phyloP scores from a whole-genome alignment of 2,329 filamentous ascomycete species.

The Ascochyta pisi region DNA sequence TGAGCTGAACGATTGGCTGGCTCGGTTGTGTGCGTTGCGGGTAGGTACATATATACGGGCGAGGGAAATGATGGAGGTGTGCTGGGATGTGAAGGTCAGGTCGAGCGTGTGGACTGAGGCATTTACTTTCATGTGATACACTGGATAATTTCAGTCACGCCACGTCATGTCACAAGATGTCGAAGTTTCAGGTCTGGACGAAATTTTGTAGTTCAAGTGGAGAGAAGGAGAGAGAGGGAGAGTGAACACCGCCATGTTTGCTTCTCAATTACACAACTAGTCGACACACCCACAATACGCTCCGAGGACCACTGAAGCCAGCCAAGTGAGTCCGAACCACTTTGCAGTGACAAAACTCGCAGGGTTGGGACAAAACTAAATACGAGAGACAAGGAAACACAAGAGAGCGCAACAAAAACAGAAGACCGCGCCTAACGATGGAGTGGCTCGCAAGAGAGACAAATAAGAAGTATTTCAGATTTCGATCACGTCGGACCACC shows the following conservation, averaged over 20 bases:
- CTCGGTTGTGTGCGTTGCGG: too few species aligned
- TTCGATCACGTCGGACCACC: conserved; percentile 26
- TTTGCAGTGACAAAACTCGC: conserved; percentile 20
- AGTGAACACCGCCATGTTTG: conserved; percentile 8
- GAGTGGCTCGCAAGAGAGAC: conserved; percentile 20
- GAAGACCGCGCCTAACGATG: conserved; percentile 32
- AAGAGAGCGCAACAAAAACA: conserved; percentile 25
- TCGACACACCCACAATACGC: conserved; percentile 23
- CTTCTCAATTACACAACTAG: conserved; percentile 42
- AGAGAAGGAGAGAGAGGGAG: not conserved
- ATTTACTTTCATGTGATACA: too few species aligned
- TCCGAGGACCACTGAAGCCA: conserved; percentile 37
- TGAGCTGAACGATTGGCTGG: too few species aligned
- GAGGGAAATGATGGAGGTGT: too few species aligned
- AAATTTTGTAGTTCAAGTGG: not conserved
- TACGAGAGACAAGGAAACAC: conserved; percentile 33
- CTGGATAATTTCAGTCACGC: too few species aligned
- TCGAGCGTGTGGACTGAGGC: too few species aligned
- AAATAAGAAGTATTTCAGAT: conserved; percentile 31
- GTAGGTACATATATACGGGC: too few species aligned
- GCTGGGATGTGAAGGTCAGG: too few species aligned
- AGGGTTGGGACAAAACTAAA: conserved; percentile 21
- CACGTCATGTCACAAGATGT: too few species aligned
- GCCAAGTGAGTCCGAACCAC: conserved; percentile 28
- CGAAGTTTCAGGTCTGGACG: too few species aligned